Evolutionary conservation across 2,329 filamentous ascomycete species (phyloP), one percentile per base, ranked within the genome.

Genomic region (Hypoxylon sp.): DNA sequence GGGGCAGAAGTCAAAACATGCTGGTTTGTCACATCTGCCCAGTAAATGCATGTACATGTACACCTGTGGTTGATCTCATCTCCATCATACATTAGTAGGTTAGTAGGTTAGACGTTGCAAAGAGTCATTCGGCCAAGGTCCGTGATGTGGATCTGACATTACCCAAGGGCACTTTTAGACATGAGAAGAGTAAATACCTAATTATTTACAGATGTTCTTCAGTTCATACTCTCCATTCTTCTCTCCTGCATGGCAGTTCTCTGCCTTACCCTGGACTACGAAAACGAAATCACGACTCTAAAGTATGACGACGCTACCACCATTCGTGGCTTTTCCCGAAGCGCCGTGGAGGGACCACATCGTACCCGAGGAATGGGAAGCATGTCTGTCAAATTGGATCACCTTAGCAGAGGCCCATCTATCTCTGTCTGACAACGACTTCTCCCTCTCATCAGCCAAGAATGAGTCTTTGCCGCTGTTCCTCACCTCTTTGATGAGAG

Each of bases 251-350:
- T n/a, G 39, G 30, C 17, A 10, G 11, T 49, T 10, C 24, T 43
- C 32, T 44, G 20, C 11, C 20, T 20, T 39, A 48, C 54, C 5
- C n/a, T n/a, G n/a, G 10, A 55, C 37, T 44, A 30, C 39, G 17
- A 43, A 15, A 41, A 30, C 39, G 17, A 43, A 15, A 41, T 41
- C 32, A 3, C 7, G 37, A 28, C 24, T 37, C 17, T 17, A 51
- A 30, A 68, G 50, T 51, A 83, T 83, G 80, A 71, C 77, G 71
- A 74, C 79, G 56, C 79, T 94, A 50, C 93, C 93, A 43, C 84
- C 89, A 32, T 84, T 97, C 77, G 93, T 91, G 59, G 86, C 91
- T 19, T 93, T 95, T 71, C 94, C 94, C 17, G 85, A 89, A 64
- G 80, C 85, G 32, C 80, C 82, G 57, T 88, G 93, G 80, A 88